Percentiles rank a stretch among this genome's conserved stretches.
These are phyloP conservation scores for Naematelia encephala DNA, from an alignment of 768 basidiomycete genomes.

Conservation along the genomic window DNA sequence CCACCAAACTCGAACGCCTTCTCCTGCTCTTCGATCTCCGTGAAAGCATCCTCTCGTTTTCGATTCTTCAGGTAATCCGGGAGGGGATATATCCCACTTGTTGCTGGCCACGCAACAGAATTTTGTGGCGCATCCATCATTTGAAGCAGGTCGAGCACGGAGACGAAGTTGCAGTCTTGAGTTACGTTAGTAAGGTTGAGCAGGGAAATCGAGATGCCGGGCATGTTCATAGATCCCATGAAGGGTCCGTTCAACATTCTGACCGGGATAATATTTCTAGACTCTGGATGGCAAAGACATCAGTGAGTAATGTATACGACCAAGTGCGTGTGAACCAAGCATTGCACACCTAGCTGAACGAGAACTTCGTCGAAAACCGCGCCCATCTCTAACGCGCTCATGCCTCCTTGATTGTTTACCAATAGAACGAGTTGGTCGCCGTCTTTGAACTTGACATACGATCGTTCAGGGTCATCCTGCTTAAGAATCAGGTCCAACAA, in stretches of 20 bases:
- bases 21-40: conserved; percentile 20
- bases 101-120: conserved; percentile 28
- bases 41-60: conserved; percentile 22
- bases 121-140: conserved; percentile 31
- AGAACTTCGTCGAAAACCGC: conserved; percentile 62
- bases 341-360: conserved; percentile 53
- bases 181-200: conserved; percentile 54
- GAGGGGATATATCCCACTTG: conserved; percentile 21
- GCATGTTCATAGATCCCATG: conserved; percentile 86
- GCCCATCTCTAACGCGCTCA: conserved; percentile 76
- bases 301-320: not conserved
- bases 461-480: conserved; percentile 66
- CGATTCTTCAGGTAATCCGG: conserved; percentile 13
- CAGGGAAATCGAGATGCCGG: conserved; percentile 80
- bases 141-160: conserved; percentile 14
- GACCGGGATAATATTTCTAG: conserved; percentile 47
- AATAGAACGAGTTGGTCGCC: conserved; percentile 58
- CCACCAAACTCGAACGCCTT: conserved; percentile 13
- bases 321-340: not conserved
- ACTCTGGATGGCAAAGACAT: conserved; percentile 11
- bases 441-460: conserved; percentile 31
- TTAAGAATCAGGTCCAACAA: conserved; percentile 67
- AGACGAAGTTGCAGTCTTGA: conserved; percentile 1
- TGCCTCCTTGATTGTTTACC: conserved; percentile 82
- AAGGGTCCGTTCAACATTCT: conserved; percentile 56